These are phyloP conservation scores for Suillus weaverae DNA, from an alignment of 768 basidiomycete species.

Conservation along the genomic window DNA sequence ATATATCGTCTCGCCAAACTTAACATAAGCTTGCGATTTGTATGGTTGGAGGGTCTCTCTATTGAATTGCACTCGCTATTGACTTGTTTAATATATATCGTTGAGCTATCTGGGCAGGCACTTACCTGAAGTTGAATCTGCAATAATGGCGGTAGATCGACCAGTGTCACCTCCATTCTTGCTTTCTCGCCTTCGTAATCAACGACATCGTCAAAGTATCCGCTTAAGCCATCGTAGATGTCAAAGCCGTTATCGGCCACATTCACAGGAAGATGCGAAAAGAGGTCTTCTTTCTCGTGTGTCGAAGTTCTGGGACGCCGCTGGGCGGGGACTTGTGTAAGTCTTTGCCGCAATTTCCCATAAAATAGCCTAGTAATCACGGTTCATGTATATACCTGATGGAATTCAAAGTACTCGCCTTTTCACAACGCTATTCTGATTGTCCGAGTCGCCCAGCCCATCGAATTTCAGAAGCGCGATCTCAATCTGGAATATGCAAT, in stretches of 20 bases:
- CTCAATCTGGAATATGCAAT: constrained; percentile 98
- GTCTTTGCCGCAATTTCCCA: constrained; percentile 75
- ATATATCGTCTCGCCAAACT: constrained; percentile 81
- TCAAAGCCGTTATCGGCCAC: constrained; percentile 88
- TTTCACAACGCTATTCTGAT: constrained; percentile 82
- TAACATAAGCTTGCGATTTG: constrained; percentile 95
- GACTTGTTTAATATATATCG: constrained; percentile 12
- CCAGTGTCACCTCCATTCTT: constrained; percentile 81
- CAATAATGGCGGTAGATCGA: constrained; percentile 85
- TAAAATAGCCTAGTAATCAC: constrained; percentile 71
- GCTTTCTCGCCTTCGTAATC: constrained; percentile 88
- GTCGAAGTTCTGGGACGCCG: constrained; percentile 51
- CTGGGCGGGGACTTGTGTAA: constrained; percentile 36
- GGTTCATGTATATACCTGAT: not conserved
- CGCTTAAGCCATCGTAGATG: constrained; percentile 89
- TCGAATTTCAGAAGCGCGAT: constrained; percentile 82
- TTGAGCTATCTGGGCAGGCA: constrained; percentile 1
- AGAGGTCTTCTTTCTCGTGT: constrained; percentile 88
- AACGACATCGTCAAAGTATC: constrained; percentile 87
- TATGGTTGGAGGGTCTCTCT: constrained; percentile 87
- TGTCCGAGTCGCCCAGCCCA: constrained; percentile 36
- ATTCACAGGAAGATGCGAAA: constrained; percentile 92
- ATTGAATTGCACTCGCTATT: constrained; percentile 91
- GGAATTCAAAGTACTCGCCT: constrained; percentile 44
- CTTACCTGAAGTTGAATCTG: constrained; percentile 95